These are phyloP conservation scores for Azolla pinnata DNA, from an alignment of 75 land plant species.

Conservation along the genomic window DNA sequence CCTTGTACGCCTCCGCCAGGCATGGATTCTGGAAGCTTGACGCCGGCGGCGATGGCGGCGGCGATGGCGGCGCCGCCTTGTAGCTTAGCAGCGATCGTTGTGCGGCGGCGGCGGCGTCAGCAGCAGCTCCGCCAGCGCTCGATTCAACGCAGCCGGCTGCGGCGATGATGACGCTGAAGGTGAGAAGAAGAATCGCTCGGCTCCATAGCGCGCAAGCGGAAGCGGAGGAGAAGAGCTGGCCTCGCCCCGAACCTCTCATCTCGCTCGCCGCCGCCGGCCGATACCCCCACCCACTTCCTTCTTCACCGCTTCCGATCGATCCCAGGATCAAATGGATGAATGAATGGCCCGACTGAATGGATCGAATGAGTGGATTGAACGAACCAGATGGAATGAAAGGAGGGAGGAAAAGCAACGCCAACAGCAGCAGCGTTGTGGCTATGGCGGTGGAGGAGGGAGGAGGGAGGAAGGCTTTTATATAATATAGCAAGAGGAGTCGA, in stretches of 20 bases:
- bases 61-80: background rate
- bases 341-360: background rate
- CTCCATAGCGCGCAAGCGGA: background rate
- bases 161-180: background rate
- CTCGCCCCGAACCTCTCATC: too few relatives aligned
- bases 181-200: background rate
- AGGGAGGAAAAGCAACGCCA: background rate
- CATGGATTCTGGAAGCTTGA: background rate
- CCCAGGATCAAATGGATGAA: too few relatives aligned
- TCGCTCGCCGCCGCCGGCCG: too few relatives aligned
- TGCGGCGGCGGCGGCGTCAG: conserved; percentile 10
- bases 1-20: conserved; percentile 15
- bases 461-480: background rate
- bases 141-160: background rate
- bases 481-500: too few relatives aligned
- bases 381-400: background rate
- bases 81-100: too few relatives aligned
- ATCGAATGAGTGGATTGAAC: background rate
- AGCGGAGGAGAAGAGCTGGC: too few relatives aligned
- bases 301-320: too few relatives aligned
- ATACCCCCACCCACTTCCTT: too few relatives aligned
- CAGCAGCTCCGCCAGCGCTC: background rate
- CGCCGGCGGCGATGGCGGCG: conserved; percentile 7
- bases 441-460: background rate
- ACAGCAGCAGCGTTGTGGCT: background rate